A percentile compares a stretch with the other conserved stretches of the same genome.
Evolutionary conservation across 352 stramenopile species (phyloP).

Genomic region (Phytophthora quininea): DNA sequence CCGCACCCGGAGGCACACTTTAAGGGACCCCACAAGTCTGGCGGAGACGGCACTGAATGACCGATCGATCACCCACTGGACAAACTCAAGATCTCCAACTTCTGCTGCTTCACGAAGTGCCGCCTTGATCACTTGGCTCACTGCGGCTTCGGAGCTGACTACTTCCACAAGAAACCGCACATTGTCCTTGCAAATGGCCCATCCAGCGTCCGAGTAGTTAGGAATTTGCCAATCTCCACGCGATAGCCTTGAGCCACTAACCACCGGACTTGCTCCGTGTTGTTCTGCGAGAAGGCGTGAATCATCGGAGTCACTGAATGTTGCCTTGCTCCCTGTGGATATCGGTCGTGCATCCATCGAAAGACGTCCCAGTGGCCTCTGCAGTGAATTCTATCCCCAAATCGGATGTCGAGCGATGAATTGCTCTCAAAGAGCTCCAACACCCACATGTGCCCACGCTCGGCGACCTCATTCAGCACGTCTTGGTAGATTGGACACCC

Average conservation of each 20-base stretch:
- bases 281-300: too few relatives aligned
- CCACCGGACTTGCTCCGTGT: too few relatives aligned
- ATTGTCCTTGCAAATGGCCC: too few relatives aligned
- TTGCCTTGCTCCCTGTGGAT: too few relatives aligned
- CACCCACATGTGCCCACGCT: conserved; percentile 2
- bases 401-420: background rate
- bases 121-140: background rate
- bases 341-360: background rate
- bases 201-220: too few relatives aligned
- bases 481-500: background rate
- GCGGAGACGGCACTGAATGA: too few relatives aligned
- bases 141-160: too few relatives aligned
- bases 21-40: background rate
- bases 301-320: too few relatives aligned
- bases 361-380: background rate
- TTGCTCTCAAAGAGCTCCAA: background rate
- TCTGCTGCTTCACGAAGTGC: background rate
- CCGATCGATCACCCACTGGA: background rate
- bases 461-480: background rate
- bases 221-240: too few relatives aligned
- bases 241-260: too few relatives aligned
- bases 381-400: background rate
- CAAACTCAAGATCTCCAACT: background rate
- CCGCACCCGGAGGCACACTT: too few relatives aligned
- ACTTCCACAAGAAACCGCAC: background rate